Percentiles rank a stretch among this genome's conserved stretches.
Conservation (phyloP, 148 eudicot species). For the Pouteria glomerata region DNA sequence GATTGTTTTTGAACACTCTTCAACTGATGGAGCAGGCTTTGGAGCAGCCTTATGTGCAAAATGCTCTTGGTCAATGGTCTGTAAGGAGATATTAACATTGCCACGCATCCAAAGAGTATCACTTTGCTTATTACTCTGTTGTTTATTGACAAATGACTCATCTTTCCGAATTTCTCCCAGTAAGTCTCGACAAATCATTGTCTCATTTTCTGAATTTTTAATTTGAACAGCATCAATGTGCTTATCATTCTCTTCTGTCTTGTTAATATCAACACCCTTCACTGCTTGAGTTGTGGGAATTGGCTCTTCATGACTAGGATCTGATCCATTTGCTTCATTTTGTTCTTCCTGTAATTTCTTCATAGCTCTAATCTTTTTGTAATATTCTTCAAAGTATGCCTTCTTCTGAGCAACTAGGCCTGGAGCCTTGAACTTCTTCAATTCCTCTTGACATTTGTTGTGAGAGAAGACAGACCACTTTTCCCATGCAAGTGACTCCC, state of each 20-base stretch:
- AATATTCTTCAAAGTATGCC: neutral
- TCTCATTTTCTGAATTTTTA: neutral
- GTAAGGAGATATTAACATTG: neutral
- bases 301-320: slow-evolving; percentile 1
- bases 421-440: slow-evolving; percentile 2
- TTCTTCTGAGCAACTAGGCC: slow-evolving; percentile 1
- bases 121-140: neutral
- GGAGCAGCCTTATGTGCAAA: neutral
- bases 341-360: neutral
- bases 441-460: neutral
- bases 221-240: neutral
- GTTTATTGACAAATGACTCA: neutral
- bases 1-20: neutral
- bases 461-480: neutral
- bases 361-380: neutral
- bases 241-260: neutral
- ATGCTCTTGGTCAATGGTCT: neutral
- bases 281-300: neutral
- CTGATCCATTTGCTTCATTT: neutral
- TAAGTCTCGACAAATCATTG: neutral
- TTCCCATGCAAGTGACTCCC: slow-evolving; percentile 3
- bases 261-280: neutral
- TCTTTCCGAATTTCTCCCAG: neutral
- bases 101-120: neutral
- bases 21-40: neutral